Conservation (phyloP, 2,329 filamentous ascomycete species). For the Immersiporthe knoxdaviesiana region DNA sequence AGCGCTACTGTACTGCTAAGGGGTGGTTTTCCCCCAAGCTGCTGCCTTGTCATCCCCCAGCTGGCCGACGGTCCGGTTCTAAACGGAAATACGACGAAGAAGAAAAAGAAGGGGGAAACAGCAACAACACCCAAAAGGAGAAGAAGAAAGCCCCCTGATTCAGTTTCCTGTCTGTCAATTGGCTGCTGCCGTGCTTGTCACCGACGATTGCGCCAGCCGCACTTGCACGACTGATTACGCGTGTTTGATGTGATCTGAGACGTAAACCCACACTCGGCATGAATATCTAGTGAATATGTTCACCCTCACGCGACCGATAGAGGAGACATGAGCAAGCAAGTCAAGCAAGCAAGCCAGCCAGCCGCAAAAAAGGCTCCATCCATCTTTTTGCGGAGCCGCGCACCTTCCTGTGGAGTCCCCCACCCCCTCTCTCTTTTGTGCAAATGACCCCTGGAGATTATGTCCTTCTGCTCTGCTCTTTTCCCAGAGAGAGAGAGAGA, state of each 20-base stretch:
- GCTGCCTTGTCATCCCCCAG: neutral
- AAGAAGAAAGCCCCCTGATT: neutral
- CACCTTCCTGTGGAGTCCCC: neutral
- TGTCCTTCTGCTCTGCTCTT: neutral
- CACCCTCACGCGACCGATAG: neutral
- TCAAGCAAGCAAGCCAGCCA: too few relatives aligned
- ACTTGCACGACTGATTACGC: neutral
- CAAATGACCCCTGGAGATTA: slow-evolving; percentile 1
- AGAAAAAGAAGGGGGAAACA: neutral
- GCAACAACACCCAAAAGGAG: neutral
- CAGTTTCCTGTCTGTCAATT: too few relatives aligned
- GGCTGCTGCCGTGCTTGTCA: neutral
- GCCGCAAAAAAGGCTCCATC: neutral
- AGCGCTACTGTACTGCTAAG: neutral
- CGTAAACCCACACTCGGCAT: neutral
- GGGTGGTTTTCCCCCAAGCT: neutral
- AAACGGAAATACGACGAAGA: neutral
- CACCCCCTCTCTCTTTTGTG: neutral
- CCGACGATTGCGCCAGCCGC: neutral
- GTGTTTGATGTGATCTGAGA: neutral
- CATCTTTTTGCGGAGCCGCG: neutral
- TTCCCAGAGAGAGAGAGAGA: neutral
- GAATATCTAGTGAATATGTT: neutral
- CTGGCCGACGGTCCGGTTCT: neutral
- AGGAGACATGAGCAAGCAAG: neutral